Evolutionary conservation across 2,329 filamentous ascomycete genomes (phyloP).

Genomic region (Gliomastix tumulicola): DNA sequence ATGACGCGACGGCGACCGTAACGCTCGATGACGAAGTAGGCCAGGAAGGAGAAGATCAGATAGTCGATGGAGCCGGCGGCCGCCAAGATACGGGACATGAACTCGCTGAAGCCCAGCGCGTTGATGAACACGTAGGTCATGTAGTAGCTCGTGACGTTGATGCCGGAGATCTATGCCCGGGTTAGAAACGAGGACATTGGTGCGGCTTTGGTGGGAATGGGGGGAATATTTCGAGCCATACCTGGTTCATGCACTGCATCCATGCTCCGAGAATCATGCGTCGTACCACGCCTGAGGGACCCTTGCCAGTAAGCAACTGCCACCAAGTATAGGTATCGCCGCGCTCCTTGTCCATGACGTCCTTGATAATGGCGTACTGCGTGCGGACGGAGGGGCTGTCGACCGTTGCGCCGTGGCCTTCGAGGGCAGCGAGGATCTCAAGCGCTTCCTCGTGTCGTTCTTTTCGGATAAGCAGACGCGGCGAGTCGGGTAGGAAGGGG

Average conservation of each 20-base stretch:
- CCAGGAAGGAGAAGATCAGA: conserved; percentile 4
- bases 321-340: neutral
- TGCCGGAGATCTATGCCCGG: conserved; percentile 14
- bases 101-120: neutral
- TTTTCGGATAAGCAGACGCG: conserved; percentile 12
- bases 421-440: conserved; percentile 13
- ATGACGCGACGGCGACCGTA: conserved; percentile 1
- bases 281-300: conserved; percentile 1
- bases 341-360: too few relatives aligned
- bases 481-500: conserved; percentile 11
- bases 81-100: conserved; percentile 6
- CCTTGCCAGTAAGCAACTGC: neutral
- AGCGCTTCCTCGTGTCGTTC: conserved; percentile 9
- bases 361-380: conserved; percentile 18
- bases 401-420: conserved; percentile 6
- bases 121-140: conserved; percentile 9
- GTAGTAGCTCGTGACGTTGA: conserved; percentile 21
- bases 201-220: conserved; percentile 9
- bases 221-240: too few relatives aligned
- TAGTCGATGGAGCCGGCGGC: conserved; percentile 14
- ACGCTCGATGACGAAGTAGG: conserved; percentile 3
- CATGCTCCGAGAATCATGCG: conserved; percentile 27
- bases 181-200: conserved; percentile 1
- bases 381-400: conserved; percentile 13
- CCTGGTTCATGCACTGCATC: conserved; percentile 17